Evolutionary conservation across 345 rosid species (phyloP).

Genomic region (Corymbia maculata): DNA sequence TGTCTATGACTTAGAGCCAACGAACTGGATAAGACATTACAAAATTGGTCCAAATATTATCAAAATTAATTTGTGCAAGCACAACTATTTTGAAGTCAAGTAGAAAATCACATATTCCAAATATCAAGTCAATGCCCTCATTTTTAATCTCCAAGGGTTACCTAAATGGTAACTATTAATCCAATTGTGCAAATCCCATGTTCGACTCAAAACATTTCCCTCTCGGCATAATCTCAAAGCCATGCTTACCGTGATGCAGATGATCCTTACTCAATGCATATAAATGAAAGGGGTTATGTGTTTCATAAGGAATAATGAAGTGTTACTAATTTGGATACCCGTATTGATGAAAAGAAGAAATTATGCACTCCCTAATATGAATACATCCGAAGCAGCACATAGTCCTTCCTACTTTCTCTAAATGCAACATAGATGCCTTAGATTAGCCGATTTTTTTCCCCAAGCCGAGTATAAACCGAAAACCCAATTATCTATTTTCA

Average conservation of each 20-base stretch:
- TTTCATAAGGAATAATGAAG: background rate
- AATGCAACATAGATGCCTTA: background rate
- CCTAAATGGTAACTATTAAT: accelerated
- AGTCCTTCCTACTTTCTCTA: background rate
- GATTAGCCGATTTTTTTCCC: background rate
- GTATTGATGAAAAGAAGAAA: background rate
- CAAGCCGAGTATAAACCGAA: background rate
- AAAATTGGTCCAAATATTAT: background rate
- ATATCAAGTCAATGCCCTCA: background rate
- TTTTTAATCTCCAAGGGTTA: background rate
- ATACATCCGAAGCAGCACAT: background rate
- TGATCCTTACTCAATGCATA: background rate
- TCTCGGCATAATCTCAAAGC: background rate
- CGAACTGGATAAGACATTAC: background rate
- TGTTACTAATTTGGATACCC: background rate
- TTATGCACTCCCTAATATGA: background rate
- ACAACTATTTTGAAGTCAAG: background rate
- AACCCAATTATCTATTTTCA: background rate
- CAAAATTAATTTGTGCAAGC: background rate
- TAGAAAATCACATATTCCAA: background rate
- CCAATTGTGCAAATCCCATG: background rate
- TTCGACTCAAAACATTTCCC: background rate
- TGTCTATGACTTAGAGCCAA: background rate
- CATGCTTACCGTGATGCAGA: background rate
- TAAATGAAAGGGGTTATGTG: background rate